Evolutionary conservation across 306 rosid genomes (phyloP).

Genomic region (Erythrophleum fordii): DNA sequence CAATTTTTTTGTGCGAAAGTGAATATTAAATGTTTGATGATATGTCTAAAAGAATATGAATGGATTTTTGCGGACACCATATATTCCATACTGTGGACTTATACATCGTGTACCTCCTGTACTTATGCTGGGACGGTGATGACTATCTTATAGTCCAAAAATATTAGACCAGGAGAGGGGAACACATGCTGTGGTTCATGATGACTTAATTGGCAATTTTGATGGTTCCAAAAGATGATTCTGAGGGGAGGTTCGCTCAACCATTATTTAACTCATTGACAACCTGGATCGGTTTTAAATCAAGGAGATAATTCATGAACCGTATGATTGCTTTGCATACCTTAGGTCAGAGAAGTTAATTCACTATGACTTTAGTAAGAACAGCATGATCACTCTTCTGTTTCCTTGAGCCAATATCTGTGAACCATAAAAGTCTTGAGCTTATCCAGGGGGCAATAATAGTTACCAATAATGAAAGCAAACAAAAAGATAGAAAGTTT

Average conservation of each 20-base stretch:
- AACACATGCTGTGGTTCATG: conserved; percentile 46
- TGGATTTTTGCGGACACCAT: conserved; percentile 46
- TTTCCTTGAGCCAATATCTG: not conserved
- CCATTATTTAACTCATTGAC: conserved; percentile 31
- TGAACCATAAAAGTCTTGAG: conserved; percentile 25
- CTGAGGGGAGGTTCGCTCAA: conserved; percentile 28
- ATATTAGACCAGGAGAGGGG: conserved; percentile 25
- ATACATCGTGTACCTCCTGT: conserved; percentile 45
- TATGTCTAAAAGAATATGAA: conserved; percentile 33
- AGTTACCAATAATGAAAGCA: not conserved
- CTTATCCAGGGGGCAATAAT: conserved; percentile 23
- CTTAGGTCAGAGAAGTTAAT: not conserved
- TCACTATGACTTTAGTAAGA: not conserved
- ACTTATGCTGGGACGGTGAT: conserved; percentile 37
- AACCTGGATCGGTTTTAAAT: conserved; percentile 27
- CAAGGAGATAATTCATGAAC: conserved; percentile 29
- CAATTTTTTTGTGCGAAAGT: not conserved
- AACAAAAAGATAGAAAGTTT: conserved; percentile 19
- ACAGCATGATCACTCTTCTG: not conserved
- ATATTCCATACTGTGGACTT: conserved; percentile 41
- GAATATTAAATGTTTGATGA: not conserved
- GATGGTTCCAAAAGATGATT: conserved; percentile 35
- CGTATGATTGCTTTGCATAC: conserved; percentile 40
- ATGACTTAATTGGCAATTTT: conserved; percentile 35
- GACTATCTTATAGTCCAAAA: conserved; percentile 28